Evolutionary conservation across 805 yeast genomes (phyloP), one percentile per base, ranked within the genome.

Genomic region (Clavispora carvajalis): DNA sequence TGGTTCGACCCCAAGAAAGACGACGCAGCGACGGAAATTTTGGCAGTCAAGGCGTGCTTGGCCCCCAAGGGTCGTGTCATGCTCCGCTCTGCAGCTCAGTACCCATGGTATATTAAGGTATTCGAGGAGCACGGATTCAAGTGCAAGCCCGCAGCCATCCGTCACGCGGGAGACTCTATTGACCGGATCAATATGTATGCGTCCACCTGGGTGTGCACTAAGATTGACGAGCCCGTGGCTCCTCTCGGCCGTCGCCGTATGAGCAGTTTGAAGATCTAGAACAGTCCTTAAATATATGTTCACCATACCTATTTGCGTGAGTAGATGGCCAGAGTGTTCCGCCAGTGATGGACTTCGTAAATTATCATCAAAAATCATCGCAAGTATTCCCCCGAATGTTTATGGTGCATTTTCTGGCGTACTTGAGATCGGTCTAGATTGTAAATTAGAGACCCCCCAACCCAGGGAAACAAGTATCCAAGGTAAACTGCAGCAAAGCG

Each of bases 121-220:
- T 85, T 84, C 59, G 87, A 85, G 60, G 62, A 64, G 36, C 66
- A 69, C 41, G 95, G 95, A 1, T 85, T 83, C 59, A 59, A 53
- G 34, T 82, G 90, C 60, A 69, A 73, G 41, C 75, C 91, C 11
- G 91, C 82, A 15, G 90, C 81, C 12, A 70, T 80, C 17, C 74
- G 95, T 62, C 59, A 64, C 39, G 60, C 80, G 16, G 86, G 86
- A 7, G 63, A 68, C 40, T 69, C 84, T 43, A 85, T 85, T 58
- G 95, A 85, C 59, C 72, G 95, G 48, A 83, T 80, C 48, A 85
- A 86, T 62, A 85, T 85, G 95, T 85, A 85, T 58, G 93, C 95
- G 3, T 82, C 91, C 2, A 85, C 95, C 2, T 85, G 95, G 95
- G 77, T 86, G 15, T 82, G 90, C 59, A 79, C 82, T 22, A 84